Percentiles rank a stretch among this genome's conserved stretches.
Conservation (phyloP, 2,329 filamentous ascomycete species). For the Aspergillus sp. region DNA sequence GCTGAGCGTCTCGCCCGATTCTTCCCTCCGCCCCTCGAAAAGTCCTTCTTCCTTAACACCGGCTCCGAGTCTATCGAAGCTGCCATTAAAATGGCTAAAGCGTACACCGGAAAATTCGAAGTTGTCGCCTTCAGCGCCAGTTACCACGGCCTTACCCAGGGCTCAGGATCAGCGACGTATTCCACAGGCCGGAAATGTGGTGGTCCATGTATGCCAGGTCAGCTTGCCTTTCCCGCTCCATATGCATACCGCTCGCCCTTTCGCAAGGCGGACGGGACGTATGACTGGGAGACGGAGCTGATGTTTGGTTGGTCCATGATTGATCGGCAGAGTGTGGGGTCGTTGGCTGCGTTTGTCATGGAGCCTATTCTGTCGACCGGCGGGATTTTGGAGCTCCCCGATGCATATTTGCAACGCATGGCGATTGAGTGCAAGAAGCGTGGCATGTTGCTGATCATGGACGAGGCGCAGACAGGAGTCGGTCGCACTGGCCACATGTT, state of each 20-base stretch:
- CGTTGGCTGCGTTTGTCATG: constrained; percentile 64
- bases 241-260: constrained; percentile 65
- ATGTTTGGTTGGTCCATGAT: constrained; percentile 64
- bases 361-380: constrained; percentile 63
- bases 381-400: constrained; percentile 62
- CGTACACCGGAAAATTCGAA: constrained; percentile 66
- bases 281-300: constrained; percentile 68
- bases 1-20: constrained; percentile 53
- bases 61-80: constrained; percentile 62
- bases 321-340: constrained; percentile 61
- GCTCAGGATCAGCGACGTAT: constrained; percentile 52
- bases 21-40: constrained; percentile 53
- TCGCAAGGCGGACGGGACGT: constrained; percentile 58
- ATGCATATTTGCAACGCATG: constrained; percentile 60
- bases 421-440: constrained; percentile 57
- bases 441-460: constrained; percentile 60
- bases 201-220: constrained; percentile 53
- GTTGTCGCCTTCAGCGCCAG: constrained; percentile 62
- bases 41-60: constrained; percentile 61
- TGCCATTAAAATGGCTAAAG: constrained; percentile 66
- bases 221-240: constrained; percentile 60
- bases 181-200: constrained; percentile 24
- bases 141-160: constrained; percentile 64
- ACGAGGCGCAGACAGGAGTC: constrained; percentile 63
- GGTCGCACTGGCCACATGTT: constrained; percentile 61